phyloP scores from a whole-genome alignment of 164 flowering plant species.

The Aristolochia californica region DNA sequence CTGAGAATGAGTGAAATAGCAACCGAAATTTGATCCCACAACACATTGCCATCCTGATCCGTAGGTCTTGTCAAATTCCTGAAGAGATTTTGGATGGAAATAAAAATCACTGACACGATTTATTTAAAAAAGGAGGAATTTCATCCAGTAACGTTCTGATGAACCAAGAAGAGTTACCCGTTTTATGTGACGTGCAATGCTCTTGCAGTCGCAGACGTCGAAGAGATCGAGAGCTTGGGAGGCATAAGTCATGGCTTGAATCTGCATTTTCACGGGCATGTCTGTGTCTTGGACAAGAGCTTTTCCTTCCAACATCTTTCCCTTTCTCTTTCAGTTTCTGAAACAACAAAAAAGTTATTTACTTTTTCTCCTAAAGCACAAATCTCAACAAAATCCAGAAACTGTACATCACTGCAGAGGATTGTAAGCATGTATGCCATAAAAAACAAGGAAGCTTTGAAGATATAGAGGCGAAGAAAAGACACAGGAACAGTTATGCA shows the following conservation, averaged over 20 bases:
- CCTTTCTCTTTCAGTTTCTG: too few relatives aligned
- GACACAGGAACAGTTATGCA: neutral
- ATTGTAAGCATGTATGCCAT: too few relatives aligned
- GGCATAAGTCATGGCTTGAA: slow-evolving; percentile 72
- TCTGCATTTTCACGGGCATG: slow-evolving; percentile 91
- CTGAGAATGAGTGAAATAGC: slow-evolving; percentile 73
- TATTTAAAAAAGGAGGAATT: too few relatives aligned
- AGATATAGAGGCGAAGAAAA: neutral
- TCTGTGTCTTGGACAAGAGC: slow-evolving; percentile 77
- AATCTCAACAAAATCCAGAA: neutral
- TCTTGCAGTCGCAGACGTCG: slow-evolving; percentile 68
- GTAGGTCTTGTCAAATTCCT: slow-evolving; percentile 71
- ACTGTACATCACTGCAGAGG: too few relatives aligned
- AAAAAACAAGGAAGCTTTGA: too few relatives aligned
- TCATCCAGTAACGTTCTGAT: too few relatives aligned
- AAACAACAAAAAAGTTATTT: neutral
- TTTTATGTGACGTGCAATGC: slow-evolving; percentile 79
- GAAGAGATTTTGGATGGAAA: slow-evolving; percentile 1
- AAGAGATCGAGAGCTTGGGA: slow-evolving; percentile 77
- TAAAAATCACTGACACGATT: too few relatives aligned
- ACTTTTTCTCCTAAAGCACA: neutral
- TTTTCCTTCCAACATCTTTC: slow-evolving; percentile 87
- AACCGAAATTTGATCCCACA: slow-evolving; percentile 80
- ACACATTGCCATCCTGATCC: slow-evolving; percentile 90
- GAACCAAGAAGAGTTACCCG: slow-evolving; percentile 28